phyloP scores from a whole-genome alignment of 2,329 filamentous ascomycete species.

The Neurospora crassa region DNA sequence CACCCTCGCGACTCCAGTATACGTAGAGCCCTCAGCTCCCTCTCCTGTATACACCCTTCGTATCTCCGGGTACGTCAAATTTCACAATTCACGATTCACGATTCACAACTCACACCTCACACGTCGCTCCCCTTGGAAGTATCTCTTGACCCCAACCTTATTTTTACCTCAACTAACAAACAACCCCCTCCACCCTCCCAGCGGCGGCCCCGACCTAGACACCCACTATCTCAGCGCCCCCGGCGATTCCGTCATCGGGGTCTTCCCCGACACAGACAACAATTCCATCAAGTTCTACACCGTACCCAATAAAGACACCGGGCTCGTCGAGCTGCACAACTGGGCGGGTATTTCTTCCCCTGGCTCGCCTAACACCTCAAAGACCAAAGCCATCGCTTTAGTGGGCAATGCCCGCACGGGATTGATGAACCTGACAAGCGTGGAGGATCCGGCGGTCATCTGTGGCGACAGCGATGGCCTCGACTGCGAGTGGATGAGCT shows the following conservation, averaged over 20 bases:
- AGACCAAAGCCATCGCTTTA: constrained; percentile 27
- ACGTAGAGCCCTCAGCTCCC: neutral
- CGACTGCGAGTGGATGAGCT: constrained; percentile 26
- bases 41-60: constrained; percentile 15
- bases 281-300: constrained; percentile 21
- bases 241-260: constrained; percentile 23
- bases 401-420: constrained; percentile 24
- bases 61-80: constrained; percentile 15
- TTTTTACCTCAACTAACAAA: neutral
- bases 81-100: neutral
- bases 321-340: constrained; percentile 27
- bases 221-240: constrained; percentile 24
- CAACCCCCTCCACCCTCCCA: neutral
- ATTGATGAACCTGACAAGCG: constrained; percentile 24
- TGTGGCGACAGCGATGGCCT: constrained; percentile 7
- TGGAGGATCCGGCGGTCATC: constrained; percentile 22
- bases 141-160: neutral
- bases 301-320: constrained; percentile 18
- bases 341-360: constrained; percentile 23
- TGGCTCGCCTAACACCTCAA: neutral
- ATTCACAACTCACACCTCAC: neutral
- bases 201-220: constrained; percentile 17
- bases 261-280: constrained; percentile 18
- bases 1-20: constrained; percentile 12
- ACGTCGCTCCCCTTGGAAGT: neutral